These are phyloP conservation scores for Naematelia aurantialba DNA, from an alignment of 768 basidiomycete species.

Conservation along the genomic window DNA sequence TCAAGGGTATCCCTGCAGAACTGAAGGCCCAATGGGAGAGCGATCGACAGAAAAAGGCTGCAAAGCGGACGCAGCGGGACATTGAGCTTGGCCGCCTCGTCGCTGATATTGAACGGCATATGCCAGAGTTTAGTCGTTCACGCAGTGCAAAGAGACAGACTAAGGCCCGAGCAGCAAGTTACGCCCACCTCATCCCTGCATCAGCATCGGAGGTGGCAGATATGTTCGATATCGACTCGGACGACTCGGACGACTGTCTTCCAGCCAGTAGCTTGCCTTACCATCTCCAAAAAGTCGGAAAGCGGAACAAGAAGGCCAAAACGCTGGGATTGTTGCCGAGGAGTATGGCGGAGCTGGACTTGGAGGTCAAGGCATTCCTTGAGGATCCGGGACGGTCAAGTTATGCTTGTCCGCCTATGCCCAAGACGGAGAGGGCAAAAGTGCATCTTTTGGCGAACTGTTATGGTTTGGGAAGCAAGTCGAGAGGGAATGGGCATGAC, in stretches of 20 bases:
- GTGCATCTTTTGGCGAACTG: slow-evolving; percentile 76
- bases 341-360: slow-evolving; percentile 15
- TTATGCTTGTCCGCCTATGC: slow-evolving; percentile 74
- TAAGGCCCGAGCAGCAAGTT: slow-evolving; percentile 51
- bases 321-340: slow-evolving; percentile 13
- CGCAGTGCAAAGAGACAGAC: slow-evolving; percentile 54
- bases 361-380: slow-evolving; percentile 68
- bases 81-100: slow-evolving; percentile 55
- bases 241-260: slow-evolving; percentile 17
- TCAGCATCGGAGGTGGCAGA: slow-evolving; percentile 56
- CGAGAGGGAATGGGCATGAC: slow-evolving; percentile 64
- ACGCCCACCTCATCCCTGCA: slow-evolving; percentile 37
- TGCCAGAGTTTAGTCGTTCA: slow-evolving; percentile 38
- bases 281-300: slow-evolving; percentile 4
- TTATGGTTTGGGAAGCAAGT: slow-evolving; percentile 71
- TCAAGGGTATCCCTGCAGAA: slow-evolving; percentile 56
- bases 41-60: slow-evolving; percentile 80
- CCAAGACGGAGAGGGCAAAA: slow-evolving; percentile 64
- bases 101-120: slow-evolving; percentile 60
- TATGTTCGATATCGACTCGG: slow-evolving; percentile 59
- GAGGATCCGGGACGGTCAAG: slow-evolving; percentile 56
- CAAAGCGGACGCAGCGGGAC: slow-evolving; percentile 63
- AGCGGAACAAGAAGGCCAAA: slow-evolving; percentile 8
- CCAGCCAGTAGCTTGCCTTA: slow-evolving; percentile 6
- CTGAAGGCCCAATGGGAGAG: slow-evolving; percentile 70